These are phyloP conservation scores for Plectosphaerella plurivora DNA, from an alignment of 2,329 filamentous ascomycete genomes.

Conservation along the genomic window DNA sequence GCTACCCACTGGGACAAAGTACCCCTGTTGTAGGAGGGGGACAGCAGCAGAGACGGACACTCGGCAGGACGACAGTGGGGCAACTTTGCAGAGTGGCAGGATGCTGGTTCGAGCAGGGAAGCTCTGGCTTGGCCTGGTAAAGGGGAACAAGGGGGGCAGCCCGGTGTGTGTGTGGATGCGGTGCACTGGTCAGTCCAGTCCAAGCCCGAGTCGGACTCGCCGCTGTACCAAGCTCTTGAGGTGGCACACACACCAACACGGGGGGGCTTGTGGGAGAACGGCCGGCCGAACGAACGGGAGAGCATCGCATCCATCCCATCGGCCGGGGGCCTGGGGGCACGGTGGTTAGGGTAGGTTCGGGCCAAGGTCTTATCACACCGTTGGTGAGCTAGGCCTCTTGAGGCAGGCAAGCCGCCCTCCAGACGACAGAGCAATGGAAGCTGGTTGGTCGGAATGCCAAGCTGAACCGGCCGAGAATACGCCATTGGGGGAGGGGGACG, in stretches of 20 bases:
- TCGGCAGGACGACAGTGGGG: constrained; percentile 1
- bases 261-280: too few relatives aligned
- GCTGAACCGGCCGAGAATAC: background rate
- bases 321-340: background rate
- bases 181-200: too few relatives aligned
- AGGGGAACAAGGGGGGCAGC: background rate
- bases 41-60: background rate
- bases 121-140: background rate
- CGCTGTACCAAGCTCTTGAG: background rate
- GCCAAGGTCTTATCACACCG: constrained; percentile 1
- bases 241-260: too few relatives aligned
- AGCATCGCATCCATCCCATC: background rate
- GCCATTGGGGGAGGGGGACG: background rate
- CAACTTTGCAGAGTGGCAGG: background rate
- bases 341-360: background rate
- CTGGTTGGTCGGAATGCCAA: background rate
- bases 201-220: background rate
- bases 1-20: too few relatives aligned
- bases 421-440: background rate
- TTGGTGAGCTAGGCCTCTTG: background rate
- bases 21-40: too few relatives aligned
- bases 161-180: too few relatives aligned
- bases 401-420: background rate
- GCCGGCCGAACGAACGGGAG: too few relatives aligned
- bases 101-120: constrained; percentile 1